phyloP scores from a whole-genome alignment of 768 basidiomycete genomes.

The Lentinus brumalis region DNA sequence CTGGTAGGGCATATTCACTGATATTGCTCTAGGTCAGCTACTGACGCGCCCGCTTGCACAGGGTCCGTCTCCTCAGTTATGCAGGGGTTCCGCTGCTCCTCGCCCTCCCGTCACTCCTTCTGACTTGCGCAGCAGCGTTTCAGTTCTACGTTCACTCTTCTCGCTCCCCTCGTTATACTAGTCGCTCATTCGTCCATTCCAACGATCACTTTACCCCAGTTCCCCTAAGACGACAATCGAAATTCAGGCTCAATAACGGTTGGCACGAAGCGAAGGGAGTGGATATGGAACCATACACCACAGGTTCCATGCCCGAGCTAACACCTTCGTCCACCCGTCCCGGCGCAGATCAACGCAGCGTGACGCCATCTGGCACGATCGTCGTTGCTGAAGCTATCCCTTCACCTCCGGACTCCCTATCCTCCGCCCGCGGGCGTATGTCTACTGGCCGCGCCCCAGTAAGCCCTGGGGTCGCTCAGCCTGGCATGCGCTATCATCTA shows the following conservation, averaged over 20 bases:
- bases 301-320: slow-evolving; percentile 1
- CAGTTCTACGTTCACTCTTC: slow-evolving; percentile 17
- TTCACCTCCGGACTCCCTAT: slow-evolving; percentile 18
- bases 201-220: slow-evolving; percentile 22
- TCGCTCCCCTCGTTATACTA: slow-evolving; percentile 7
- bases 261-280: slow-evolving; percentile 13
- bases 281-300: neutral
- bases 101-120: slow-evolving; percentile 51
- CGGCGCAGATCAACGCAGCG: slow-evolving; percentile 9
- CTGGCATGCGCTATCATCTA: slow-evolving; percentile 20
- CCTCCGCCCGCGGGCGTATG: slow-evolving; percentile 6
- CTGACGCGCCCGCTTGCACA: slow-evolving; percentile 23
- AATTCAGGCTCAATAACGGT: neutral
- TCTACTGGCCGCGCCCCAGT: slow-evolving; percentile 18
- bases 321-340: slow-evolving; percentile 7
- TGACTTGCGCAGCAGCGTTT: slow-evolving; percentile 48
- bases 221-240: slow-evolving; percentile 17
- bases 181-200: slow-evolving; percentile 7
- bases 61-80: slow-evolving; percentile 68
- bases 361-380: slow-evolving; percentile 15
- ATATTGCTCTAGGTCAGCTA: slow-evolving; percentile 6
- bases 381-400: slow-evolving; percentile 18
- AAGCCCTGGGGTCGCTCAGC: slow-evolving; percentile 6
- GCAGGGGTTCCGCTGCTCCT: slow-evolving; percentile 56
- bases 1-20: slow-evolving; percentile 45